Percentiles rank a stretch among this genome's conserved stretches.
Evolutionary conservation across 257 asterid genomes (phyloP).

Genomic region (Solanum raphanifolium): DNA sequence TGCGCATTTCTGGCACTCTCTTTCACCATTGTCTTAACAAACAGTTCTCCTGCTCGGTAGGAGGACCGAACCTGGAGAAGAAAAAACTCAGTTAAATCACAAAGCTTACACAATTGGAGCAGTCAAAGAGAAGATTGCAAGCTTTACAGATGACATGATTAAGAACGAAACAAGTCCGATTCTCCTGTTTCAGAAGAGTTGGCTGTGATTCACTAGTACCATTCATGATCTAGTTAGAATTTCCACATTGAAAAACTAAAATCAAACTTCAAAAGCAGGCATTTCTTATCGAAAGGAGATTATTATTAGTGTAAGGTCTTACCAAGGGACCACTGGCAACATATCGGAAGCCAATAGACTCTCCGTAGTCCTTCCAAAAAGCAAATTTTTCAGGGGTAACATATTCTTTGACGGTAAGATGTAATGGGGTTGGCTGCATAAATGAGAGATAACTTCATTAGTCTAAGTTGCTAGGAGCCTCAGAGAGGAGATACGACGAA

Average conservation of each 20-base stretch:
- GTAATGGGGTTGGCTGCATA: slow-evolving; percentile 94
- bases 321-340: slow-evolving; percentile 99
- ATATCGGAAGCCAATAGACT: slow-evolving; percentile 87
- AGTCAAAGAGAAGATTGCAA: not conserved
- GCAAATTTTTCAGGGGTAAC: slow-evolving; percentile 85
- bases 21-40: slow-evolving; percentile 83
- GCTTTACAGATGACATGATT: not conserved
- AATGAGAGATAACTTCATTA: not conserved
- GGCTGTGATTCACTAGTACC: not conserved
- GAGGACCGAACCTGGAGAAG: slow-evolving; percentile 85
- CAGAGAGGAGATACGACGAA: not conserved
- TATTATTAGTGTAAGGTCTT: not conserved
- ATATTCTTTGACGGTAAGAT: slow-evolving; percentile 86
- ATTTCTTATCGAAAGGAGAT: not conserved
- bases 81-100: not conserved
- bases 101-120: not conserved
- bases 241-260: not conserved
- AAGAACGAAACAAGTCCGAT: not conserved
- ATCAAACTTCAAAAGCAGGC: not conserved
- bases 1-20: slow-evolving; percentile 29
- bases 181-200: not conserved
- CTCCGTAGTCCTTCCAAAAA: slow-evolving; percentile 94
- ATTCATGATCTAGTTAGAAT: not conserved
- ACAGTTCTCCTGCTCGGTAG: slow-evolving; percentile 95
- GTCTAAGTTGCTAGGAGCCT: not conserved